phyloP scores from a whole-genome alignment of 2,329 filamentous ascomycete genomes.

The Domatiomyces globalis region DNA sequence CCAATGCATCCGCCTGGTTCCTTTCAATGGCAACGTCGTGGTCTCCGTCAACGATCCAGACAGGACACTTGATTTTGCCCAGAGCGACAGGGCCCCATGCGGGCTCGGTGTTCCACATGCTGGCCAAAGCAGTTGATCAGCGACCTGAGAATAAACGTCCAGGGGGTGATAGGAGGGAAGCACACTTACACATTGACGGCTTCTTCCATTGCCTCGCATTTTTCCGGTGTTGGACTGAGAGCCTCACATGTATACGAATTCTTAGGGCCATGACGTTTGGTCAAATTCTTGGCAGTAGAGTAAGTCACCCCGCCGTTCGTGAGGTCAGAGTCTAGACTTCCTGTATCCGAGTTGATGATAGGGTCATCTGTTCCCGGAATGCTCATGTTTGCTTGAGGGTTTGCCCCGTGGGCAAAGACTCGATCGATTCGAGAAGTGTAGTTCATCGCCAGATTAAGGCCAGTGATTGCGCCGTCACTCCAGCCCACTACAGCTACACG shows the following conservation, averaged over 20 bases:
- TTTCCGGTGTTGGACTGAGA: constrained; percentile 1
- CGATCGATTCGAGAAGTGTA: constrained; percentile 8
- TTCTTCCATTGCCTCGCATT: constrained; percentile 1
- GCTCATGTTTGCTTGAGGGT: constrained; percentile 5
- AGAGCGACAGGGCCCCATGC: constrained; percentile 6
- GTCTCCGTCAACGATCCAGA: constrained; percentile 8
- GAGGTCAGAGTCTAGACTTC: constrained; percentile 5
- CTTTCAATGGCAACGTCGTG: constrained; percentile 5
- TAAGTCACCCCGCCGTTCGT: constrained; percentile 4
- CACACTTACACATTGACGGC: constrained; percentile 1
- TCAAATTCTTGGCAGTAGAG: neutral
- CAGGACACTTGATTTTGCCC: constrained; percentile 7
- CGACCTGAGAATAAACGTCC: neutral
- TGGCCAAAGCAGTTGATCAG: neutral
- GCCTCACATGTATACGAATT: constrained; percentile 1
- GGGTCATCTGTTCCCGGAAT: constrained; percentile 7
- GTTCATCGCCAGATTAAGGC: constrained; percentile 9
- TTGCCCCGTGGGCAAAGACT: constrained; percentile 8
- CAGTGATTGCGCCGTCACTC: constrained; percentile 11
- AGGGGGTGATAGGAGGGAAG: neutral
- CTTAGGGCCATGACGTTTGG: constrained; percentile 1
- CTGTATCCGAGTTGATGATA: constrained; percentile 8
- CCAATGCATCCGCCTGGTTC: constrained; percentile 8
- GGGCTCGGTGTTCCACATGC: constrained; percentile 6
- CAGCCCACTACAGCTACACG: constrained; percentile 6